Conservation (phyloP, 305 asterid species). For the Solanum hybrid region DNA sequence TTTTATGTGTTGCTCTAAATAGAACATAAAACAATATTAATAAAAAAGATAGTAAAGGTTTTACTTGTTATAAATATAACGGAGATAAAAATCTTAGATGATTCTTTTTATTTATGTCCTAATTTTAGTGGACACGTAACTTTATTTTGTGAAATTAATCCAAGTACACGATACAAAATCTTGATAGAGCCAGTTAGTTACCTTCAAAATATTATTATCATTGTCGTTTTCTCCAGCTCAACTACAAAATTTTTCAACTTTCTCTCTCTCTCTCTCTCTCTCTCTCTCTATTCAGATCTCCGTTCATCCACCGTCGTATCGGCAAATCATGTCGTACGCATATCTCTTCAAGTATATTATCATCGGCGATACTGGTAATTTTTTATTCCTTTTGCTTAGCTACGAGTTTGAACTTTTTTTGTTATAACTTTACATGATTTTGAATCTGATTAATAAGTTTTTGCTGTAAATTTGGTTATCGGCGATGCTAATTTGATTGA, state of each 20-base stretch:
- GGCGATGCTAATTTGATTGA: not conserved
- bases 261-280: not conserved
- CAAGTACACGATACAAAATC: not conserved
- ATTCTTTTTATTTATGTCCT: too few species aligned
- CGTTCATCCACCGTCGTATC: not conserved
- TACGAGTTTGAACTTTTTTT: not conserved
- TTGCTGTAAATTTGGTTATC: not conserved
- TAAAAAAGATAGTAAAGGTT: too few species aligned
- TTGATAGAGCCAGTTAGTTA: not conserved
- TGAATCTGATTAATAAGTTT: not conserved
- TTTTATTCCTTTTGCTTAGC: not conserved
- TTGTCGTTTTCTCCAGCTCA: not conserved
- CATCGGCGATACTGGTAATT: slow-evolving; percentile 70
- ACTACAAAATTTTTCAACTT: not conserved
- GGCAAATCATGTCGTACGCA: slow-evolving; percentile 51
- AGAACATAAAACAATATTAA: too few species aligned
- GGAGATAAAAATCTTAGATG: too few species aligned
- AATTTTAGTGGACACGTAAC: too few species aligned
- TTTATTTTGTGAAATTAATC: too few species aligned
- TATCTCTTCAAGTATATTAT: slow-evolving; percentile 82
- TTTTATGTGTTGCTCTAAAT: not conserved
- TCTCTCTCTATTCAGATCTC: not conserved
- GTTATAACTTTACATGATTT: not conserved
- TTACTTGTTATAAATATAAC: not conserved
- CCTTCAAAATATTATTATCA: not conserved